Percentiles rank a stretch among this genome's conserved stretches.
phyloP scores from a whole-genome alignment of 345 rosid species.

The Populus deltoides region DNA sequence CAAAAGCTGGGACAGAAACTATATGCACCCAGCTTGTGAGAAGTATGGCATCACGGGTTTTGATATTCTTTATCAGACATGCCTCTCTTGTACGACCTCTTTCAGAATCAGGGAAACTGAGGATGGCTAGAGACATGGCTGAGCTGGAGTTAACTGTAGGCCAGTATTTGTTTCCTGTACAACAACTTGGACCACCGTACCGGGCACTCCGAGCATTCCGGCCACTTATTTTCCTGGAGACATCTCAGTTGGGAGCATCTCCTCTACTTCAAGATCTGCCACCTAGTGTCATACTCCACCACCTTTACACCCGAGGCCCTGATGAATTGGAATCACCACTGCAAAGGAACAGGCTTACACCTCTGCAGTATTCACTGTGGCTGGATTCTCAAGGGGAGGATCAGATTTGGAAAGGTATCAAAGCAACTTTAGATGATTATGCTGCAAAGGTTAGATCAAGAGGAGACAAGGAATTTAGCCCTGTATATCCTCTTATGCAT shows the following conservation, averaged over 20 bases:
- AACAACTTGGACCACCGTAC: constrained; percentile 92
- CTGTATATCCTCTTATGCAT: constrained; percentile 93
- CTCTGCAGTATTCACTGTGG: constrained; percentile 87
- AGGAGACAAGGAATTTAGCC: constrained; percentile 97
- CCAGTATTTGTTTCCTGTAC: constrained; percentile 91
- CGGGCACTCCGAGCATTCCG: constrained; percentile 95
- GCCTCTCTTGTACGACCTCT: constrained; percentile 94
- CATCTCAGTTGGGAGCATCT: constrained; percentile 71
- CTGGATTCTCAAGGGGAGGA: constrained; percentile 93
- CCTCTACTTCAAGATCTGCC: constrained; percentile 92
- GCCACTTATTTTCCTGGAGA: constrained; percentile 89
- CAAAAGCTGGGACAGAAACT: constrained; percentile 60
- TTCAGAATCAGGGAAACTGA: constrained; percentile 93
- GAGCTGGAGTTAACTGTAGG: constrained; percentile 96
- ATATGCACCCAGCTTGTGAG: constrained; percentile 91
- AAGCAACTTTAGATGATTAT: constrained; percentile 95
- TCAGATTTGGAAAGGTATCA: constrained; percentile 96
- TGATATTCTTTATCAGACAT: constrained; percentile 84
- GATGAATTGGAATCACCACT: constrained; percentile 82
- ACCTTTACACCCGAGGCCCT: constrained; percentile 89
- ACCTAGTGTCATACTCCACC: constrained; percentile 78
- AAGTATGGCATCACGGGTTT: constrained; percentile 83
- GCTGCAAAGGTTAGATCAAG: constrained; percentile 68
- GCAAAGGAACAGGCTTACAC: constrained; percentile 83
- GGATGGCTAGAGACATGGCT: constrained; percentile 99